Evolutionary conservation across 305 asterid genomes (phyloP).

Genomic region (Ilex paraguariensis): DNA sequence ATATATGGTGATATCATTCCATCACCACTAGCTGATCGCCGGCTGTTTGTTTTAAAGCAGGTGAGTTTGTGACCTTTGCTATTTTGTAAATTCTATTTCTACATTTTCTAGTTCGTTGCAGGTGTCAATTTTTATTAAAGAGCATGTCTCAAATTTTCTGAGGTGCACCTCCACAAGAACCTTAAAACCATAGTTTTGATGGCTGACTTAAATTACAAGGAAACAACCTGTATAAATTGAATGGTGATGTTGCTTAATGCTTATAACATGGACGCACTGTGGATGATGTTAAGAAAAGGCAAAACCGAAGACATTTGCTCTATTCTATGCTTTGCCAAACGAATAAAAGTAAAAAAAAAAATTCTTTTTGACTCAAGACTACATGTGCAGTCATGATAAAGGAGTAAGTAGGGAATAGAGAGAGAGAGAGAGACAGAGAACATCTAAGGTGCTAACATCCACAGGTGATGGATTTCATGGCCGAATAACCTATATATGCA

Average conservation of each 20-base stretch:
- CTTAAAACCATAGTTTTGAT: neutral
- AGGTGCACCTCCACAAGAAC: neutral
- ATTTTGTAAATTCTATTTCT: neutral
- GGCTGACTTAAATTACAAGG: neutral
- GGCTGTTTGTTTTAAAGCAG: slow-evolving; percentile 91
- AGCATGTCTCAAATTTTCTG: neutral
- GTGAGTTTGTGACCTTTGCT: slow-evolving; percentile 23
- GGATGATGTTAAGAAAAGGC: no score
- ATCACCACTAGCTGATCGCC: slow-evolving; percentile 82
- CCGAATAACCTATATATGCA: neutral
- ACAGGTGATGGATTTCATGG: neutral
- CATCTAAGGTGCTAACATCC: neutral
- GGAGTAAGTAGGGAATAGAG: neutral
- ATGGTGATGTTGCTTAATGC: no score
- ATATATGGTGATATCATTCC: slow-evolving; percentile 95
- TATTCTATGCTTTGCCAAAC: no score
- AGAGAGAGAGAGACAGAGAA: neutral
- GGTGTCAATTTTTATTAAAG: neutral
- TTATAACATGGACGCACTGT: no score
- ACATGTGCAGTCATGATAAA: no score
- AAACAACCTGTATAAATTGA: no score
- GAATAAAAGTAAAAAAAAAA: no score
- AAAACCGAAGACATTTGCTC: no score
- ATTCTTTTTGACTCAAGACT: no score
- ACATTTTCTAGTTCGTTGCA: neutral